Evolutionary conservation across 441 rosid genomes (phyloP), one percentile per base, ranked within the genome.

Genomic region (Pelargonium citronellum): DNA sequence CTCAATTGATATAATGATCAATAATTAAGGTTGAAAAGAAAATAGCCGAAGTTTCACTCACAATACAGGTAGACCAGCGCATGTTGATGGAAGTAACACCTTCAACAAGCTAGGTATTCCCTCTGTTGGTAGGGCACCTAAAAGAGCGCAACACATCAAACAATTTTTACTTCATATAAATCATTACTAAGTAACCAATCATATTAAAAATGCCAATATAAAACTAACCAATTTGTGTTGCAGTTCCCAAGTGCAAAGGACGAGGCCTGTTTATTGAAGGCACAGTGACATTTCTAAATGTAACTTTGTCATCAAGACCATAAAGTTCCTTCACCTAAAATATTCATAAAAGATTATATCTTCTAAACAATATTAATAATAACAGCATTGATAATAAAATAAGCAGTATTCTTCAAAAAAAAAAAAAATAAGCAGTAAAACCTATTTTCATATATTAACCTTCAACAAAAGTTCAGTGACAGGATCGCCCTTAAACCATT

Each of bases 71-170:
- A 92, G 80, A 51, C 97, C 97, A 8, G 84, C 79, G 79, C 97
- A 95, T 51, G 77, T 91, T 77, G 89, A 81, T 69, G 99, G 99
- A 75, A 95, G 97, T 75, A 95, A 73, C 73, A 95, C 97, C 85
- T 87, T 92, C 84, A 92, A 83, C 78, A 95, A 82, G 82, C 88
- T 92, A 77, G 99, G 99, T 80, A 95, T 92, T 71, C 99, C 99
- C 79, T 95, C 99, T 6, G 97, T 91, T 64, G 93, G 92, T 79
- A 95, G 81, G 79, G 83, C 97, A 81, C 99, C 99, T 92, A 75
- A 53, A 73, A 73, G 41, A 16, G 30, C 20, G 44, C 30, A 74
- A 62, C 44, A 73, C 65, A 70, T 11, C 44, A 34, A 27, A 34
- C 30, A 62, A 8, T 20, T 65, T 22, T 12, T 22, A 58, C 71